Evolutionary conservation across 148 eudicot species (phyloP).

Genomic region (Spergularia bocconei): DNA sequence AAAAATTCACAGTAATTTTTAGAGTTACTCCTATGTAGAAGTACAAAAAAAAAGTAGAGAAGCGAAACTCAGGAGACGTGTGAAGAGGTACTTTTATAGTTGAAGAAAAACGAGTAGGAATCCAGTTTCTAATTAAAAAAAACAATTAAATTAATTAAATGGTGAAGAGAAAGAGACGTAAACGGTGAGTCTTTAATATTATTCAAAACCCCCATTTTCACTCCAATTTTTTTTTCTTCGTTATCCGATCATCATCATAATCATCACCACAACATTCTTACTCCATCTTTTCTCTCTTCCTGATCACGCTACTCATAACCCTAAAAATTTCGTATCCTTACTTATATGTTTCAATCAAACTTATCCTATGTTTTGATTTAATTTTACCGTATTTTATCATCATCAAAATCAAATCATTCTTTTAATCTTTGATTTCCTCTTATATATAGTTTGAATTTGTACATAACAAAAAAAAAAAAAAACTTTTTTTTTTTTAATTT

Average conservation of each 20-base stretch:
- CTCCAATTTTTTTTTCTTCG: neutral
- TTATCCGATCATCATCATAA: constrained; percentile 22
- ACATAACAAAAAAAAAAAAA: no score
- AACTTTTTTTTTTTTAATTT: no score
- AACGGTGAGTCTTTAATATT: constrained; percentile 2
- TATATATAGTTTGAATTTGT: constrained; percentile 5
- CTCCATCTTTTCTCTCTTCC: constrained; percentile 24
- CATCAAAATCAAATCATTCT: neutral
- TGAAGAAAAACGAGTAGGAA: no score
- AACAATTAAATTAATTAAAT: no score
- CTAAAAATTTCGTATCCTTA: neutral
- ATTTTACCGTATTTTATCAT: neutral
- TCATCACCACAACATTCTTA: neutral
- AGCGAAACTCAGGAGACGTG: no score
- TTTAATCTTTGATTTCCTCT: neutral
- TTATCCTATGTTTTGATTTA: neutral
- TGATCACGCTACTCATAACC: constrained; percentile 15
- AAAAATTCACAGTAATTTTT: no score
- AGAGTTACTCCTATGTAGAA: no score
- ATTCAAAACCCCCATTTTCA: constrained; percentile 9
- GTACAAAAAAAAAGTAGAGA: no score
- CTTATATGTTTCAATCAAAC: neutral
- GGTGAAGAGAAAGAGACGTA: constrained; percentile 8
- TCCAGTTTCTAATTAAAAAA: neutral
- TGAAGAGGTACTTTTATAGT: no score